These are phyloP conservation scores for Gossypium lobatum DNA, from an alignment of 441 rosid genomes.

Conservation along the genomic window DNA sequence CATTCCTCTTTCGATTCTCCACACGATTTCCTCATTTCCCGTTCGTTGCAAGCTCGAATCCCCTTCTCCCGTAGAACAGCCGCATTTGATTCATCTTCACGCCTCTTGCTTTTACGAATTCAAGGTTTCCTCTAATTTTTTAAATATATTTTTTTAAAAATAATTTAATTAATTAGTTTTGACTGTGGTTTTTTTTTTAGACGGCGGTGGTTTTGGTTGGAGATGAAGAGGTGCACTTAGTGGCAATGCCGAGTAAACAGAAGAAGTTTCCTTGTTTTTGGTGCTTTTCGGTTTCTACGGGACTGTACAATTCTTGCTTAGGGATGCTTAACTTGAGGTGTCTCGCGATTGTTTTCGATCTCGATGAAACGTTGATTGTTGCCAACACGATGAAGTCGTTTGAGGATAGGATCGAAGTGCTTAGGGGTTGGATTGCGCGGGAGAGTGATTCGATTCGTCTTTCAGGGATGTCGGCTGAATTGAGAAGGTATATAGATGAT, in stretches of 20 bases:
- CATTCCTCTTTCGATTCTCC: slow-evolving; percentile 86
- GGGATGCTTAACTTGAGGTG: slow-evolving; percentile 82
- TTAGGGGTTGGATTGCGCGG: slow-evolving; percentile 70
- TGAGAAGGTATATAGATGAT: slow-evolving; percentile 72
- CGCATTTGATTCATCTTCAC: slow-evolving; percentile 76
- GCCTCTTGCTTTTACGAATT: slow-evolving; percentile 78
- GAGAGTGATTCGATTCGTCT: slow-evolving; percentile 64
- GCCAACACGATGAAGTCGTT: slow-evolving; percentile 96
- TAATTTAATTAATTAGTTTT: not conserved
- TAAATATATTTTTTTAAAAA: too few species aligned
- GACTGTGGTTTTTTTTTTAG: slow-evolving; percentile 24
- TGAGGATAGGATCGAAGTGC: slow-evolving; percentile 79
- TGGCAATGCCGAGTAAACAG: slow-evolving; percentile 97
- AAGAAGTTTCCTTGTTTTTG: slow-evolving; percentile 98
- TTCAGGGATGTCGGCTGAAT: slow-evolving; percentile 72
- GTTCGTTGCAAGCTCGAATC: slow-evolving; percentile 93
- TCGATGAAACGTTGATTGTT: slow-evolving; percentile 93
- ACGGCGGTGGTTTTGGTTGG: slow-evolving; percentile 83
- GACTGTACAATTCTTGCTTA: slow-evolving; percentile 72
- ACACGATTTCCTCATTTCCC: slow-evolving; percentile 70
- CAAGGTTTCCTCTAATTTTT: slow-evolving; percentile 43
- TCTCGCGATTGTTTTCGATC: slow-evolving; percentile 87
- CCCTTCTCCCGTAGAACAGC: slow-evolving; percentile 46
- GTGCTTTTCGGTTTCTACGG: slow-evolving; percentile 76
- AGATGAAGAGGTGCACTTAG: slow-evolving; percentile 85